These are phyloP conservation scores for Lophium mytilinum DNA, from an alignment of 495 filamentous ascomycete species.

Conservation along the genomic window DNA sequence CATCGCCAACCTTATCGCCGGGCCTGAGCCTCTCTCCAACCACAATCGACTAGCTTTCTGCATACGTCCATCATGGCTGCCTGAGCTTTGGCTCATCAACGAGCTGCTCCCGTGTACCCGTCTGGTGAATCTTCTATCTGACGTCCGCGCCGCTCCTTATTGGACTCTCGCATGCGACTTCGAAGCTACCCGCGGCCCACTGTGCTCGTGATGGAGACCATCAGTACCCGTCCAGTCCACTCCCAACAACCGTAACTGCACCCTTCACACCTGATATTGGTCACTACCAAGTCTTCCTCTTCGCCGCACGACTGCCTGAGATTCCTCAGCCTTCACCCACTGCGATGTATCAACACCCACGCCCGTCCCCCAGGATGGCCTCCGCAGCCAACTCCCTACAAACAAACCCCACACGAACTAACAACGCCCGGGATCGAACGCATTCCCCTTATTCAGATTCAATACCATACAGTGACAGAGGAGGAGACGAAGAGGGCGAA, in stretches of 20 bases:
- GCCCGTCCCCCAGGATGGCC: slow-evolving; percentile 19
- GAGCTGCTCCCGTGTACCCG: slow-evolving; percentile 13
- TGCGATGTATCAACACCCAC: slow-evolving; percentile 22
- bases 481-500: slow-evolving; percentile 18
- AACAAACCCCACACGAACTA: slow-evolving; percentile 25
- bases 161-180: background rate
- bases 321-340: background rate
- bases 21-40: slow-evolving; percentile 11
- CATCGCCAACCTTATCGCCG: slow-evolving; percentile 20
- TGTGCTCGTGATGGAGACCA: slow-evolving; percentile 26
- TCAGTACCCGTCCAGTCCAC: slow-evolving; percentile 14
- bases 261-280: background rate
- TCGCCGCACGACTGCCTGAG: background rate
- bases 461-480: slow-evolving; percentile 10
- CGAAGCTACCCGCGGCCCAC: slow-evolving; percentile 11
- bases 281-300: background rate
- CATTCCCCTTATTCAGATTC: slow-evolving; percentile 21
- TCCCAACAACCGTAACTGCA: slow-evolving; percentile 15
- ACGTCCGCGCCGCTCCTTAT: background rate
- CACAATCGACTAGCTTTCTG: slow-evolving; percentile 8
- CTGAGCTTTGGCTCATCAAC: slow-evolving; percentile 14
- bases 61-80: slow-evolving; percentile 23
- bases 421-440: slow-evolving; percentile 23
- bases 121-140: slow-evolving; percentile 19
- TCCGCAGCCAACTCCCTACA: slow-evolving; percentile 26